Evolutionary conservation across 768 basidiomycete genomes (phyloP).

Genomic region (Boletus barrowsii): DNA sequence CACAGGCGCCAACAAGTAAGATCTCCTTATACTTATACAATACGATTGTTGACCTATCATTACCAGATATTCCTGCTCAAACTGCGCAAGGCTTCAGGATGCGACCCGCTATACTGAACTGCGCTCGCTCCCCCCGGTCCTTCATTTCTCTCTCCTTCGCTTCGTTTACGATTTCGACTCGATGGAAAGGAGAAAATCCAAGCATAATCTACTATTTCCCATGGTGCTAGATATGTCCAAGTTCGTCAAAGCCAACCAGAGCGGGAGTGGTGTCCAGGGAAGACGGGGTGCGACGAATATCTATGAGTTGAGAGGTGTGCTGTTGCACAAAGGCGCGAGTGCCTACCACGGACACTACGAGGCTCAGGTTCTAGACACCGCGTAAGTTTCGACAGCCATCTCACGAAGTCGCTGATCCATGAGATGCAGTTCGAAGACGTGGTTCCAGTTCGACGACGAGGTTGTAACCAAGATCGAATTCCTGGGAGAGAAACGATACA

Average conservation of each 20-base stretch:
- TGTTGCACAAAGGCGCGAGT: constrained; percentile 88
- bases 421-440: constrained; percentile 53
- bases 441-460: constrained; percentile 96
- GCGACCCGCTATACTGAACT: constrained; percentile 78
- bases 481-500: constrained; percentile 45
- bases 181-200: constrained; percentile 84
- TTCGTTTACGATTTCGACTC: constrained; percentile 83
- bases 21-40: neutral
- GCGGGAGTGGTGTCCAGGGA: constrained; percentile 16
- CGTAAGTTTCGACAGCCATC: constrained; percentile 40
- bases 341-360: constrained; percentile 92
- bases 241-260: constrained; percentile 43
- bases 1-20: constrained; percentile 79
- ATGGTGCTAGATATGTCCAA: constrained; percentile 65
- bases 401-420: constrained; percentile 2
- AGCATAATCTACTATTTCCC: constrained; percentile 79
- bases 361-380: constrained; percentile 73
- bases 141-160: constrained; percentile 91
- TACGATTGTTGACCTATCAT: neutral
- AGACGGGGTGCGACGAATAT: constrained; percentile 30
- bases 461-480: constrained; percentile 61
- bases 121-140: constrained; percentile 72
- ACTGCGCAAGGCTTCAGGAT: constrained; percentile 68
- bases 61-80: constrained; percentile 74
- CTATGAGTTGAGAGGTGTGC: constrained; percentile 84